These are phyloP conservation scores for Macrocybe gigantea DNA, from an alignment of 768 basidiomycete genomes.

Conservation along the genomic window DNA sequence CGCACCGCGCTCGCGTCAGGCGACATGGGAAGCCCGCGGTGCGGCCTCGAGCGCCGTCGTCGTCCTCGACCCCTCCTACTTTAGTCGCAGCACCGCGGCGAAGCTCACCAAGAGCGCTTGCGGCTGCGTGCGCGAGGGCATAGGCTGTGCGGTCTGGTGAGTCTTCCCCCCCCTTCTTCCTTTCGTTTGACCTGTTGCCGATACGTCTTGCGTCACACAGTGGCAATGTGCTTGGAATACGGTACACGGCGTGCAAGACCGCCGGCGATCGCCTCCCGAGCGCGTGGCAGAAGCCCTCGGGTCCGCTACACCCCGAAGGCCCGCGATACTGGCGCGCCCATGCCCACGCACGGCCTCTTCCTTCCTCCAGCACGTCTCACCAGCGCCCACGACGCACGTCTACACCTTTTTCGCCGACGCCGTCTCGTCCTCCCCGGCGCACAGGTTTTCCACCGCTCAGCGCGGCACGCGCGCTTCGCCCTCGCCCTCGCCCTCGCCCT, in stretches of 20 bases:
- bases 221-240: slow-evolving; percentile 60
- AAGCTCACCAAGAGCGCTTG: slow-evolving; percentile 52
- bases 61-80: slow-evolving; percentile 51
- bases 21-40: slow-evolving; percentile 54
- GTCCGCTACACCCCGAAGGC: slow-evolving; percentile 31
- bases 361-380: slow-evolving; percentile 4
- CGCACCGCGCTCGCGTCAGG: slow-evolving; percentile 42
- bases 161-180: slow-evolving; percentile 9
- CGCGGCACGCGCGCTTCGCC: slow-evolving; percentile 7
- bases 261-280: slow-evolving; percentile 41
- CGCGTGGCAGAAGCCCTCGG: slow-evolving; percentile 10
- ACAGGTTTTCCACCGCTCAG: slow-evolving; percentile 17
- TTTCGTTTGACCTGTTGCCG: background rate
- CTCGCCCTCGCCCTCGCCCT: slow-evolving; percentile 10
- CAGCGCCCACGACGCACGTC: slow-evolving; percentile 14
- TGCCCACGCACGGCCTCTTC: slow-evolving; percentile 8
- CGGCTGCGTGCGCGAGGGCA: slow-evolving; percentile 61
- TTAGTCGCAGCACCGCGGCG: slow-evolving; percentile 42
- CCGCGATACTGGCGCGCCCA: slow-evolving; percentile 34
- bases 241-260: slow-evolving; percentile 54
- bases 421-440: slow-evolving; percentile 31
- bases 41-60: slow-evolving; percentile 50
- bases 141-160: slow-evolving; percentile 60
- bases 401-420: slow-evolving; percentile 45
- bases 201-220: slow-evolving; percentile 21